Evolutionary conservation across 2,329 filamentous ascomycete species (phyloP).

Genomic region (Diplodia corticola): DNA sequence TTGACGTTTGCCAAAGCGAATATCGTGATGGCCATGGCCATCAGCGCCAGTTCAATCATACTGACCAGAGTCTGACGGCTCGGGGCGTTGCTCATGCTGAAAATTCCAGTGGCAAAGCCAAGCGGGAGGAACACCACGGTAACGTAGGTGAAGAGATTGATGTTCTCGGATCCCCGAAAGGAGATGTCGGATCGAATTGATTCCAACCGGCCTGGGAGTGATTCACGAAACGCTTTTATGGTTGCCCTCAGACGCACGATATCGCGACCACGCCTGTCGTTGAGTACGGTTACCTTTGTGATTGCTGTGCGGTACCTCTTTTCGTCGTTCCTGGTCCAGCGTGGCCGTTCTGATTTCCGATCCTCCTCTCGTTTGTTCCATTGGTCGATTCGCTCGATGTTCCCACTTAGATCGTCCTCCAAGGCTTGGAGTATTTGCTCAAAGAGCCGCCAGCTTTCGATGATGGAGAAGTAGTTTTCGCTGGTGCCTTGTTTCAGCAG

Average conservation of each 20-base stretch:
- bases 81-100: conserved; percentile 35
- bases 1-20: not conserved
- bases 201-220: conserved; percentile 25
- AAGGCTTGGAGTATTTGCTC: conserved; percentile 28
- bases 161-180: conserved; percentile 31
- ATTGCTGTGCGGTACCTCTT: conserved; percentile 31
- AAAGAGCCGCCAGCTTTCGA: conserved; percentile 25
- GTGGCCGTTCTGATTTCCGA: conserved; percentile 30
- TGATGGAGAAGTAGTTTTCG: conserved; percentile 3
- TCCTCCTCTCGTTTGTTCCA: conserved; percentile 33
- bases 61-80: not conserved
- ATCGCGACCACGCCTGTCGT: conserved; percentile 1
- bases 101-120: conserved; percentile 35
- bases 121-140: conserved; percentile 39
- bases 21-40: not conserved
- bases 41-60: not conserved
- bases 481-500: not conserved
- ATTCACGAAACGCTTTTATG: conserved; percentile 25
- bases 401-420: conserved; percentile 27
- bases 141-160: conserved; percentile 39
- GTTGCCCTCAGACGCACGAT: conserved; percentile 3
- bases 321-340: conserved; percentile 38
- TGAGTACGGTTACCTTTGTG: conserved; percentile 22
- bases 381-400: conserved; percentile 27
- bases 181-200: conserved; percentile 27